Base-by-base conservation (phyloP, 192 early-diverging fungal species). In the Rhizoclosmatium sp. region DNA sequence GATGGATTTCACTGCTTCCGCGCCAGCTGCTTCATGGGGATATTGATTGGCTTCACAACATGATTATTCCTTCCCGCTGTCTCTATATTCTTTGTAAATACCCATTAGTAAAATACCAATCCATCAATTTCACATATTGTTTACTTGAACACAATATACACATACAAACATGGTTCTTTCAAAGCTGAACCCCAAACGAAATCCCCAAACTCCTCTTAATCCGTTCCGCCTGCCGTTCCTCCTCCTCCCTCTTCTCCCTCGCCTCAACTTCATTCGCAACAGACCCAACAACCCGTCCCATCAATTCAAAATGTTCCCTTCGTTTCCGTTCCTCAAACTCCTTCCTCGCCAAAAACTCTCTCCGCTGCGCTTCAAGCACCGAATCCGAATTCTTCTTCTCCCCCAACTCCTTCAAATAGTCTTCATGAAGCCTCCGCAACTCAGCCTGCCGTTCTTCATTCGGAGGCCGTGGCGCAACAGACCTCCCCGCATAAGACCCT, bases 361-460 rank as follows among this genome's bases (percentile, higher is more conserved):
- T 54, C 51, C 51, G 0, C 51, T 54, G 16, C 16, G 5, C 51
- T 54, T 54, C 16, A 31, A 31, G 31, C 31, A 31, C 51, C 51
- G 16, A 16, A 7, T 54, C 51, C 16, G 16, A 54, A 54, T 16
- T 54, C 16, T 54, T 54, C 51, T 54, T 42, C 66, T 10, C 5
- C 44, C 44, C 10, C 66, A 42, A 42, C 47, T 10, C 21, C 16
- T 5, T 41, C 16, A 68, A 12, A 68, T 68, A 68, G 4, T 68
- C 47, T 68, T 68, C 40, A 21, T 68, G 66, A 7, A 44, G n/a
- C 21, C 9, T 12, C 9, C 44, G 21, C 66, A 68, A 42, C 44
- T 44, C 12, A 16, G 66, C 66, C 66, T 68, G 9, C 40, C 66
- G 66, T 42, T 68, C 66, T 45, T 68, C 66, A 31, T 31, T 31